Evolutionary conservation across 495 filamentous ascomycete species (phyloP), one percentile per base, ranked within the genome.

Genomic region (Aspergillus sclerotiicarbonarius): DNA sequence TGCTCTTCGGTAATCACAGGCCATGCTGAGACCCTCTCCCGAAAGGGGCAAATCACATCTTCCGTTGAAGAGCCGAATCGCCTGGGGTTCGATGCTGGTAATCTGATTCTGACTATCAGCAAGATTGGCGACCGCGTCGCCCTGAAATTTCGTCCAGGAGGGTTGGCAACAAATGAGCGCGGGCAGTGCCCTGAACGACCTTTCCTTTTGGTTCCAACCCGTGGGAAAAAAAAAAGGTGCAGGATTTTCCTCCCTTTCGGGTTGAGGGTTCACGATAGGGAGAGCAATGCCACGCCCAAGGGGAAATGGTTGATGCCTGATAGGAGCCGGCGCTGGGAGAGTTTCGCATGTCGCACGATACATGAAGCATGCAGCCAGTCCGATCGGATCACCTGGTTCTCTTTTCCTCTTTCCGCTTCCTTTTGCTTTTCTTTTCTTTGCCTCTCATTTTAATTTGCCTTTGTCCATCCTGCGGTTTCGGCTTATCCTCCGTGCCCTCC

Each of bases 1-100:
- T 61, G 60, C 55, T 55, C 50, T 53, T 52, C 57, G 30, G 43
- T 53, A 58, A 56, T 59, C 56, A 54, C 29, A 29, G 43, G 29
- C 19, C 29, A 47, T 35, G 19, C n/a, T 39, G 21, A 51, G 35
- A 51, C 44, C 35, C 46, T 35, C 43, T 59, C 32, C 51, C 43
- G 35, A 58, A 52, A 58, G 47, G 60, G 60, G 55, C 39, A 50
- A 50, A 50, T 49, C 25, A 8, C 35, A 39, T 20, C 51, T 21
- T 53, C 35, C 51, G 47, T 18, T 18, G 32, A 39, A 53, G 9
- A 50, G 47, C 47, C 47, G 47, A 16, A 32, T 50, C 47, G 25
- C 32, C 51, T 53, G 51, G 51, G 51, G 51, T 53, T 41, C 16
- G n/a, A 25, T 49, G 46, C 29, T 49, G 19, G 46, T 49, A 49